Conservation (phyloP, 768 basidiomycete genomes). For the Tubosaeta sp. region DNA sequence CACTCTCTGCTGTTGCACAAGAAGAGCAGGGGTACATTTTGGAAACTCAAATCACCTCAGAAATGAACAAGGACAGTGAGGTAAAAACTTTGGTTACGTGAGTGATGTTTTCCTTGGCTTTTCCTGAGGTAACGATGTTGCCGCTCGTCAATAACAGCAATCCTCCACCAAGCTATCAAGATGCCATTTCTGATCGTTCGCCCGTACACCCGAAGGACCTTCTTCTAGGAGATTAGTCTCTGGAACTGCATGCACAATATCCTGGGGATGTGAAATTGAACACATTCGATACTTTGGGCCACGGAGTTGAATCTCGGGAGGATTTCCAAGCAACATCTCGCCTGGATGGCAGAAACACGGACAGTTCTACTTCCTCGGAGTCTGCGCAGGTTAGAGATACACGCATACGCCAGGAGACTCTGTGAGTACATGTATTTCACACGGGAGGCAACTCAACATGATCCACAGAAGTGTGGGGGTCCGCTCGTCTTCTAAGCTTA, state of each 20-base stretch:
- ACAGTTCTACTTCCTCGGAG: neutral
- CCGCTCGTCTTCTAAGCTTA: neutral
- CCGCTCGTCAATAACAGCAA: neutral
- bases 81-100: neutral
- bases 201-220: neutral
- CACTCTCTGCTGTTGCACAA: neutral
- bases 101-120: neutral
- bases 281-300: neutral
- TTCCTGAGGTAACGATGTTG: neutral
- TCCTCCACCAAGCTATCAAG: constrained; percentile 17
- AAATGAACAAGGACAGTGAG: neutral
- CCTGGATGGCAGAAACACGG: neutral
- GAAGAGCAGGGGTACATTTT: neutral
- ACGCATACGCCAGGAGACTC: neutral
- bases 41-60: neutral
- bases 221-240: neutral
- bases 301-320: neutral
- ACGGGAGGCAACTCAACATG: neutral
- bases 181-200: neutral
- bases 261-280: neutral
- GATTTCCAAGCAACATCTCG: neutral
- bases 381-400: neutral
- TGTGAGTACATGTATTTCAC: neutral
- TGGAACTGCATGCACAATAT: neutral
- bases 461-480: neutral